Evolutionary conservation across 306 rosid genomes (phyloP).

Genomic region (Trichosanthes truncata): DNA sequence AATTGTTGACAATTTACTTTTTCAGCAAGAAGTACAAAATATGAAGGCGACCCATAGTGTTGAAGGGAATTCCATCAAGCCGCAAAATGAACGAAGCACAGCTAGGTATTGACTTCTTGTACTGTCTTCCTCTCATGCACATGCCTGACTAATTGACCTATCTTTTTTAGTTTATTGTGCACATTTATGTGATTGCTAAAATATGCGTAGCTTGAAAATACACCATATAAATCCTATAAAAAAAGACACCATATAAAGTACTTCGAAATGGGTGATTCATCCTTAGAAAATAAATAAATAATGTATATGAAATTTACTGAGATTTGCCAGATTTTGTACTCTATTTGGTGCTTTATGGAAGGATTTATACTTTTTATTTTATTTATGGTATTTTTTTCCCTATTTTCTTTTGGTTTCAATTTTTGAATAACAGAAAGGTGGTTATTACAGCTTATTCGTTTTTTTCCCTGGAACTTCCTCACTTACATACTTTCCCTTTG

Average conservation of each 20-base stretch:
- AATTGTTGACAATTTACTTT: slow-evolving; percentile 13
- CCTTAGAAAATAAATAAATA: background rate
- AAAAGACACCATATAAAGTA: background rate
- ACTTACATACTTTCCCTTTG: slow-evolving; percentile 5
- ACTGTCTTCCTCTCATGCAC: background rate
- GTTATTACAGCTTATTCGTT: background rate
- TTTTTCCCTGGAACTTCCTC: background rate
- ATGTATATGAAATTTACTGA: background rate
- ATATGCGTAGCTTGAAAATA: background rate
- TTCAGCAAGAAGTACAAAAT: slow-evolving; percentile 64
- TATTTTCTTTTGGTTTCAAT: background rate
- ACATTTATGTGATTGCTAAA: background rate
- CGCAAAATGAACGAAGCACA: slow-evolving; percentile 32
- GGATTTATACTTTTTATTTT: background rate
- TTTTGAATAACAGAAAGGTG: background rate
- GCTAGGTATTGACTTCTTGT: slow-evolving; percentile 38
- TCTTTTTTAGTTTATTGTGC: background rate
- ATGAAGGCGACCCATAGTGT: slow-evolving; percentile 31
- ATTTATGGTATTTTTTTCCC: background rate
- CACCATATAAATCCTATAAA: background rate
- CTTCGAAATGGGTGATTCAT: background rate
- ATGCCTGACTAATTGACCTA: background rate
- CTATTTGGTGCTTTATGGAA: background rate
- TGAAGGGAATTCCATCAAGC: slow-evolving; percentile 26
- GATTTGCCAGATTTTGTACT: background rate